These are phyloP conservation scores for Guillardia theta DNA, from an alignment of 78 protist genomes.

Conservation along the genomic window DNA sequence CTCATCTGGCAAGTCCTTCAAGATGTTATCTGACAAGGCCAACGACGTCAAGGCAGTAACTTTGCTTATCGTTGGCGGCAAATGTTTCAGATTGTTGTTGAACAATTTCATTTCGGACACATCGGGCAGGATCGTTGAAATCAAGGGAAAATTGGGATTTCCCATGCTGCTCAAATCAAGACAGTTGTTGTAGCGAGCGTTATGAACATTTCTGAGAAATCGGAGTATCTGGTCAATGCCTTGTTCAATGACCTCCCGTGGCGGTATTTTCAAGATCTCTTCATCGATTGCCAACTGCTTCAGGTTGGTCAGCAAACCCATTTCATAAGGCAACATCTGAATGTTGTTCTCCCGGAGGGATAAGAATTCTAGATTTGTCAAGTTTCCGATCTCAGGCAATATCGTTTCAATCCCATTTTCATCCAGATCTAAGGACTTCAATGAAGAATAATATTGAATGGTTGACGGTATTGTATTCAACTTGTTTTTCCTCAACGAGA, in stretches of 20 bases:
- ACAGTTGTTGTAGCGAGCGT: not conserved
- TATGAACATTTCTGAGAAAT: not conserved
- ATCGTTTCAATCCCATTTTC: not conserved
- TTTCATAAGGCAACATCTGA: conserved; percentile 28
- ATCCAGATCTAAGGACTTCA: not conserved
- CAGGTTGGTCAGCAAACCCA: conserved; percentile 28
- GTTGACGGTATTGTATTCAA: conserved; percentile 11
- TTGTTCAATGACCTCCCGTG: conserved; percentile 22
- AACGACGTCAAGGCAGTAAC: not conserved
- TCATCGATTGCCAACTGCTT: not conserved
- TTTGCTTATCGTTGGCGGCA: not conserved
- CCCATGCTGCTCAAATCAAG: conserved; percentile 23
- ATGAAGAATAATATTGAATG: not conserved
- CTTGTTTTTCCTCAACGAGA: not conserved
- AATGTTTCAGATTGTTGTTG: not conserved
- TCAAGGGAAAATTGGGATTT: conserved; percentile 25
- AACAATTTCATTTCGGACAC: not conserved
- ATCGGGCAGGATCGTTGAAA: conserved; percentile 2
- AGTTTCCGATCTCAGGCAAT: not conserved
- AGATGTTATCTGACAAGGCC: not conserved
- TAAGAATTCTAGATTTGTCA: not conserved
- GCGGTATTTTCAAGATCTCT: conserved; percentile 7
- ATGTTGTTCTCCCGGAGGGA: not conserved
- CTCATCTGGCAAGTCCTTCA: not conserved
- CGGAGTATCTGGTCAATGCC: conserved; percentile 17